Conservation (phyloP, 2,329 filamentous ascomycete species). For the Cytospora schulzeri region DNA sequence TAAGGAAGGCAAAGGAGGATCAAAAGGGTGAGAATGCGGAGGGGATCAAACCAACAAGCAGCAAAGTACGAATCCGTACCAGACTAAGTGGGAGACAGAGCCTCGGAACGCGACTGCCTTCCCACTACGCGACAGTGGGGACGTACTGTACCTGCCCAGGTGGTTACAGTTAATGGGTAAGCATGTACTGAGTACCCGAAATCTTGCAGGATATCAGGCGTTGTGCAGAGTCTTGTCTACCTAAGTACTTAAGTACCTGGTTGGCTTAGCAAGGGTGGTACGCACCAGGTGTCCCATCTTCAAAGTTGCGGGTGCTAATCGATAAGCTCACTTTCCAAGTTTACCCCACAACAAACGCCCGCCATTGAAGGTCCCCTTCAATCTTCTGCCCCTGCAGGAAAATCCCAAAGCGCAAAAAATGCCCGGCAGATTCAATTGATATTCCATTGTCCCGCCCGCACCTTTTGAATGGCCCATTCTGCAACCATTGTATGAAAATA, state of each 20-base stretch:
- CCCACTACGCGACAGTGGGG: not conserved
- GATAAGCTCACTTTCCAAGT: slow-evolving; percentile 5
- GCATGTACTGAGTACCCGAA: not conserved
- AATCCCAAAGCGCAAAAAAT: slow-evolving; percentile 19
- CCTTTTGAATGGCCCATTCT: slow-evolving; percentile 2
- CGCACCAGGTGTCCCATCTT: not conserved
- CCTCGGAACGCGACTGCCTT: not conserved
- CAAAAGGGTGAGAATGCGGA: not conserved
- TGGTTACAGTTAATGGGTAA: not conserved
- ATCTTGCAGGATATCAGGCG: not conserved
- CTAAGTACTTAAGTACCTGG: not conserved
- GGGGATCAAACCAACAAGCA: not conserved
- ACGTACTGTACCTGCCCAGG: not conserved
- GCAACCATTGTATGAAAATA: slow-evolving; percentile 1
- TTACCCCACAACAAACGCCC: not conserved
- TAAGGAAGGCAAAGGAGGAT: not conserved
- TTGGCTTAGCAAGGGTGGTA: not conserved
- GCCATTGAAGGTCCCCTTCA: slow-evolving; percentile 3
- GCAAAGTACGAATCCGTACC: not conserved
- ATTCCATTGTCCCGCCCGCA: not conserved
- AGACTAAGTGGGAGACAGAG: not conserved
- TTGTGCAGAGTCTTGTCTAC: slow-evolving; percentile 4
- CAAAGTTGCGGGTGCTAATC: slow-evolving; percentile 3
- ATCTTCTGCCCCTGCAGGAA: too few species aligned
- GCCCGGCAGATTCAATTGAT: slow-evolving; percentile 8